Evolutionary conservation across 1,139 yeast species (phyloP).

Genomic region (Blastobotrys capitulatus): DNA sequence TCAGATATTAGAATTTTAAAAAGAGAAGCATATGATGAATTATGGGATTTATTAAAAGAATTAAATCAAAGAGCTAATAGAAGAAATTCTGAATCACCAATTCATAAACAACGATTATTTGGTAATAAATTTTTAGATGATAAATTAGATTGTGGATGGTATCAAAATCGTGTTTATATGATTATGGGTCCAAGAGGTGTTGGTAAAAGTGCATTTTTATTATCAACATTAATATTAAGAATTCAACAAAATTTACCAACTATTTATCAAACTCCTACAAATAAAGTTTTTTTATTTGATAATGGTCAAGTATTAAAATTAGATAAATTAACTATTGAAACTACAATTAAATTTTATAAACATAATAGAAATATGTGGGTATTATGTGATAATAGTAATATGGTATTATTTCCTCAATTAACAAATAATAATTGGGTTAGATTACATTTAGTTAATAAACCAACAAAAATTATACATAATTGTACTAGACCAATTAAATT

Average conservation of each 20-base stretch:
- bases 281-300: constrained; percentile 5
- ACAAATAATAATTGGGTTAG: constrained; percentile 8
- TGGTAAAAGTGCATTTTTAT: constrained; percentile 10
- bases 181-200: constrained; percentile 4
- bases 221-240: constrained; percentile 5
- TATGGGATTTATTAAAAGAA: constrained; percentile 8
- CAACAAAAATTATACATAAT: not conserved
- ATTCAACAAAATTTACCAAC: constrained; percentile 3
- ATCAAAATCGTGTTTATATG: constrained; percentile 8
- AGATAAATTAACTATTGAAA: not conserved
- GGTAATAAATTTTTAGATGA: not conserved
- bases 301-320: constrained; percentile 2
- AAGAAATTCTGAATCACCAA: constrained; percentile 3
- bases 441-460: not conserved
- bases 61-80: constrained; percentile 9
- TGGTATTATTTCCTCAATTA: not conserved
- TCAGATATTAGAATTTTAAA: not conserved
- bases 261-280: constrained; percentile 1
- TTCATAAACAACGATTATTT: not conserved
- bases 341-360: not conserved
- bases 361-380: constrained; percentile 9
- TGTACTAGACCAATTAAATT: not conserved
- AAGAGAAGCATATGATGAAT: constrained; percentile 8
- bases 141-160: constrained; percentile 9
- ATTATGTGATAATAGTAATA: constrained; percentile 4